A percentile compares a stretch with the other conserved stretches of the same genome.
phyloP scores from a whole-genome alignment of 805 yeast species.

The Tetrapisispora nanseiensis region DNA sequence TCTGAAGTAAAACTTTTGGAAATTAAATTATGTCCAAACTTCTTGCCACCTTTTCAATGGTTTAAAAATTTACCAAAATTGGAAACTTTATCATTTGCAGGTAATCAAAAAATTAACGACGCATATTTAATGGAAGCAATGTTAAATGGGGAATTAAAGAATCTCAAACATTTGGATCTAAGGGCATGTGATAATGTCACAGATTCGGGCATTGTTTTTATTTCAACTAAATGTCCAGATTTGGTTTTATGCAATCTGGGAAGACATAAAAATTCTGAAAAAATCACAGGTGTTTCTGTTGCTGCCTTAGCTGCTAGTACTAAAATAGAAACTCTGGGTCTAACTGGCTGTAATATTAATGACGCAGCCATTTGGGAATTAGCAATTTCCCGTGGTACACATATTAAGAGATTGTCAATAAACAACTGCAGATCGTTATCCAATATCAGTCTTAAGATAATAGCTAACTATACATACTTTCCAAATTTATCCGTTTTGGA shows the following conservation, averaged over 20 bases:
- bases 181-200: slow-evolving; percentile 75
- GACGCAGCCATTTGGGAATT: slow-evolving; percentile 78
- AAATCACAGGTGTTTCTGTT: slow-evolving; percentile 63
- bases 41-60: slow-evolving; percentile 46
- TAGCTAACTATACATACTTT: slow-evolving; percentile 38
- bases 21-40: slow-evolving; percentile 69
- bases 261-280: slow-evolving; percentile 53
- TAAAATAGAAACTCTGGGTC: slow-evolving; percentile 58
- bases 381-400: slow-evolving; percentile 41
- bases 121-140: slow-evolving; percentile 43
- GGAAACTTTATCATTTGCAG: slow-evolving; percentile 50
- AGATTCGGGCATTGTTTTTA: slow-evolving; percentile 63
- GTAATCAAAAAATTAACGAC: slow-evolving; percentile 56
- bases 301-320: slow-evolving; percentile 49
- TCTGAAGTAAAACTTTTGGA: slow-evolving; percentile 47
- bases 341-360: slow-evolving; percentile 79
- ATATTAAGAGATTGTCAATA: slow-evolving; percentile 57
- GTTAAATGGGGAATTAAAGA: slow-evolving; percentile 39
- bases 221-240: slow-evolving; percentile 50
- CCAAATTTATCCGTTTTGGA: slow-evolving; percentile 65
- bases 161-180: slow-evolving; percentile 56
- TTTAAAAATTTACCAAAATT: slow-evolving; percentile 33
- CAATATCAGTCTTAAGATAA: slow-evolving; percentile 47
- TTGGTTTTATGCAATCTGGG: slow-evolving; percentile 67
- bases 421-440: slow-evolving; percentile 60